Base-by-base conservation (phyloP, 768 basidiomycete genomes). In the Trametes maxima region DNA sequence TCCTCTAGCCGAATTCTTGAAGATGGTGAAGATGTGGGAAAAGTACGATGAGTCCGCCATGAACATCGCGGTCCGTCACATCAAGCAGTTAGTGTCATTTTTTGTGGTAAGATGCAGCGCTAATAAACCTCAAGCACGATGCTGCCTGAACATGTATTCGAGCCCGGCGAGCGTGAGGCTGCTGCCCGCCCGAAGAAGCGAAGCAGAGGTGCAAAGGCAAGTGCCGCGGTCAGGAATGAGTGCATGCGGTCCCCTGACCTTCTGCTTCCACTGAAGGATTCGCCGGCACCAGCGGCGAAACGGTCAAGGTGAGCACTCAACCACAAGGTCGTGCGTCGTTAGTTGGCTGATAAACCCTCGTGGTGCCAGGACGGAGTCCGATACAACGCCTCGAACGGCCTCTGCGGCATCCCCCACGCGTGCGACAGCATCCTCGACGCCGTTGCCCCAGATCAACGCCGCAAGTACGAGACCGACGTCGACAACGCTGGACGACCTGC, bases 11-110 rank as follows among this genome's bases (percentile, higher is more conserved):
- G 94, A 98, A 69, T 99, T 98, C 73, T 89, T 87, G 16, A 94
- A 95, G 73, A 82, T 93, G 60, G 94, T 95, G 69, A 95, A 95
- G 75, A 77, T 84, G 78, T 98, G 97, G 95, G 96, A 98, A 70
- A 89, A 90, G 71, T 98, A 89, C 67, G 91, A 98, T 61, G 90
- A 94, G 67, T 79, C 85, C 10, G 85, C 84, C 54, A 99, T 99
- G 97, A 92, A 94, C 22, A 90, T 99, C 62, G 84, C 92, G 48
- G 89, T 99, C 28, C 87, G 94, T 44, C 90, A 98, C 71, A 93
- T 98, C 72, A 98, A 87, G 81, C 88, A 87, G 95, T 64, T 50
- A 42, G 62, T 64, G 7, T 10, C 14, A 6, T 33, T 33, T 28
- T 22, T 2, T 17, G 3, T 24, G 43, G 54, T 40, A 44, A 24